Percentiles rank a stretch among this genome's conserved stretches.
Conservation (phyloP, 352 stramenopile genomes). For the Globisporangium recalcitrans region DNA sequence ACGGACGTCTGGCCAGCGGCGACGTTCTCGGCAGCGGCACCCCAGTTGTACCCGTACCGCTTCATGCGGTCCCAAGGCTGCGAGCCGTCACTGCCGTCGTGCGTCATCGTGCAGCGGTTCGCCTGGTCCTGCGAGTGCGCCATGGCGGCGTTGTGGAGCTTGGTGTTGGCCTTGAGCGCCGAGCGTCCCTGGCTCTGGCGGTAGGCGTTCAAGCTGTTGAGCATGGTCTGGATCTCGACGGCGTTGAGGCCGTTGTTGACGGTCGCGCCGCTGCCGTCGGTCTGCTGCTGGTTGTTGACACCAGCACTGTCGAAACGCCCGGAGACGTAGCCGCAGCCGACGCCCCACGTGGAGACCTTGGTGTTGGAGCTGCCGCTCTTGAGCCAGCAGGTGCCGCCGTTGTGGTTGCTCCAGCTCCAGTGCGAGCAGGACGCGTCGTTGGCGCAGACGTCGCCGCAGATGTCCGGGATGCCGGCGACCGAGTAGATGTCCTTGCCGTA, state of each 20-base stretch:
- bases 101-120: conserved; percentile 30
- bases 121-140: conserved; percentile 40
- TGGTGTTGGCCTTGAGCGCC: conserved; percentile 34
- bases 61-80: conserved; percentile 34
- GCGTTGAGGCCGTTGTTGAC: conserved; percentile 30
- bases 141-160: conserved; percentile 30
- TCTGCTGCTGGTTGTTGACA: conserved; percentile 13
- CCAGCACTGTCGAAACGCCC: conserved; percentile 8
- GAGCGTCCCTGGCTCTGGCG: conserved; percentile 28
- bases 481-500: conserved; percentile 30
- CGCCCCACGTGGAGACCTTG: conserved; percentile 15
- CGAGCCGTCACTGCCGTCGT: conserved; percentile 37
- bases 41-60: conserved; percentile 32
- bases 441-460: conserved; percentile 27
- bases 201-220: conserved; percentile 43
- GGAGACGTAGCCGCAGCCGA: conserved; percentile 33
- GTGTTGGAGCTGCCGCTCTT: conserved; percentile 22
- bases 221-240: conserved; percentile 34
- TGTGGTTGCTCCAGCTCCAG: conserved; percentile 55
- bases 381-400: conserved; percentile 52
- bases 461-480: conserved; percentile 27
- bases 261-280: neutral
- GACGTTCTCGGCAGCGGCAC: conserved; percentile 39
- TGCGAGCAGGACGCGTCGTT: conserved; percentile 44
- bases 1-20: conserved; percentile 34